A percentile compares a stretch with the other conserved stretches of the same genome.
Conservation (phyloP, 2,329 filamentous ascomycete genomes). For the Talaromyces atroroseus region DNA sequence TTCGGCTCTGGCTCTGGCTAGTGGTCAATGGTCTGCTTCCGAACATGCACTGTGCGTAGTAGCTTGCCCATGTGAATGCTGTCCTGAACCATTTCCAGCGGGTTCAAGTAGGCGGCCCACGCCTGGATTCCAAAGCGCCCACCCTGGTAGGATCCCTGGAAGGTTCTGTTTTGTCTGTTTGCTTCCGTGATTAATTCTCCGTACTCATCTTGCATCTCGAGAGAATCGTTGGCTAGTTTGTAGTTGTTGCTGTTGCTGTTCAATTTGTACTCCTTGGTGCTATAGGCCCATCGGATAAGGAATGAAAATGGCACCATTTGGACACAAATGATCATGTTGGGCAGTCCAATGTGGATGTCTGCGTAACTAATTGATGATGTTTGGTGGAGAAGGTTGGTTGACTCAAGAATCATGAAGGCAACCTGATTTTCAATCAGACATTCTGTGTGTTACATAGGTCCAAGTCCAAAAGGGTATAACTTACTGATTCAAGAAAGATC, state of each 20-base stretch:
- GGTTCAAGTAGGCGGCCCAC: background rate
- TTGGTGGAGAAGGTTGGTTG: background rate
- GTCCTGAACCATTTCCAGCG: background rate
- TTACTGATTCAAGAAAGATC: conserved; percentile 2
- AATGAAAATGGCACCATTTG: conserved; percentile 3
- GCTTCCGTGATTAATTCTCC: background rate
- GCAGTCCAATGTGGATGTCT: conserved; percentile 4
- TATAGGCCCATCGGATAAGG: conserved; percentile 1
- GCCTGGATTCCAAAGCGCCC: background rate
- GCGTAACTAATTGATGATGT: conserved; percentile 1
- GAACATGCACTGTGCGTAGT: no score
- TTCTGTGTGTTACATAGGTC: no score
- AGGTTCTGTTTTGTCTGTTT: background rate
- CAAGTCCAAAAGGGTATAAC: background rate
- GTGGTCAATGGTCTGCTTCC: no score
- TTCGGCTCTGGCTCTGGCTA: no score
- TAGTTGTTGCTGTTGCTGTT: background rate
- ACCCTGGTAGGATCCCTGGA: background rate
- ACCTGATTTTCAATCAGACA: background rate
- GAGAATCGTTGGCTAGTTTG: background rate
- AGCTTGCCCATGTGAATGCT: no score
- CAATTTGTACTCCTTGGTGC: background rate
- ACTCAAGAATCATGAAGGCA: conserved; percentile 1
- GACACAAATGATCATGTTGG: conserved; percentile 6
- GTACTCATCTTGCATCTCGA: background rate